Base-by-base conservation (phyloP, 805 yeast genomes). In the Yamadazyma ubonensis region DNA sequence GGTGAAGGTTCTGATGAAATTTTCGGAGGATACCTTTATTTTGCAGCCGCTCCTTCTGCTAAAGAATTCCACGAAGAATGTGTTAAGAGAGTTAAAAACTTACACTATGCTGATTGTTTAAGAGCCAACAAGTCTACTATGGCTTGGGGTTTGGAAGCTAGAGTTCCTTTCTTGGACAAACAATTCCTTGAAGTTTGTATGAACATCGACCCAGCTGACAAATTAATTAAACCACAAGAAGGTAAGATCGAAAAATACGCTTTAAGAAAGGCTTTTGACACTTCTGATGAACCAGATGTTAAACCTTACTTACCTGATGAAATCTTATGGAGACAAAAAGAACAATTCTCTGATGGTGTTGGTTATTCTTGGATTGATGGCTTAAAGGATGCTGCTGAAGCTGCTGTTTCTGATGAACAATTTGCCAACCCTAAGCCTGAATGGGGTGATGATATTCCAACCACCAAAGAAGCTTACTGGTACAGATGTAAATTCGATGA, bases 131-230 rank as follows among this genome's bases (percentile, higher is more conserved):
- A 93, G 73, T 90, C 97, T 23, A 93, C 99, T 44, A 87, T 93
- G 96, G 98, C 99, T 31, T 93, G 99, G 99, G 99, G 99, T 67
- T 78, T 93, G 50, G 99, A 93, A 73, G 99, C 99, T 46, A 86
- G 99, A 72, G 99, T 93, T 53, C 99, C 99, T 53, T 93, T 93
- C 86, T 78, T 93, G 71, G 99, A 93, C 71, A 86, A 82, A 72
- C 76, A 82, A 63, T 93, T 93, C 78, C 73, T 93, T 66, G 87
- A 91, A 57, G 79, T 86, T 32, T 81, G 95, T 66, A 84, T 93
- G 96, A 84, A 85, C 84, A 86, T 93, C 60, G 84, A 85, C 69
- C 98, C 99, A 50, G 76, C 76, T 50, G 97, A 93, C 58, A 93
- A 93, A 74, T 59, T 91, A 66, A 91, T 91, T 63, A 71, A 78